phyloP scores from a whole-genome alignment of 1,284 basidiomycete species.

The Sporisorium sorghi region DNA sequence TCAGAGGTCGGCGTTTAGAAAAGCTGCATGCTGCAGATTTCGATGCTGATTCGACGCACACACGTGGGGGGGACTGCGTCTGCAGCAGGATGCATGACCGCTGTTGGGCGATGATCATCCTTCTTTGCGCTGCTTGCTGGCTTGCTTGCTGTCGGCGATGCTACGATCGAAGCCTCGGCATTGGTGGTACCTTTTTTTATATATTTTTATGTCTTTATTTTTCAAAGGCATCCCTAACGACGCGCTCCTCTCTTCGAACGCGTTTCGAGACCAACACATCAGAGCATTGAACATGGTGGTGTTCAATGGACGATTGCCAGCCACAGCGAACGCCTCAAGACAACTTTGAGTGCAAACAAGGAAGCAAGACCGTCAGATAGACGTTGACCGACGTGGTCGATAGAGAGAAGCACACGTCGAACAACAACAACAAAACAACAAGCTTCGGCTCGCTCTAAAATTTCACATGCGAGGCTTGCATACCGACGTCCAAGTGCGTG shows the following conservation, averaged over 20 bases:
- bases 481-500: neutral
- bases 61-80: constrained; percentile 1
- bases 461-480: constrained; percentile 1
- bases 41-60: constrained; percentile 9
- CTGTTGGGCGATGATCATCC: neutral
- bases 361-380: too few relatives aligned
- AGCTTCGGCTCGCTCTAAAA: neutral
- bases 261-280: neutral
- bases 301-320: too few relatives aligned
- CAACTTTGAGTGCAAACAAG: too few relatives aligned
- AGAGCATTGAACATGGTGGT: too few relatives aligned
- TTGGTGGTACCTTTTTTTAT: neutral
- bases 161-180: constrained; percentile 11
- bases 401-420: neutral
- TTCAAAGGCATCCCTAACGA: neutral
- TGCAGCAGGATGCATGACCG: constrained; percentile 5
- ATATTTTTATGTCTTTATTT: too few relatives aligned
- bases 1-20: constrained; percentile 1
- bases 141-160: constrained; percentile 1
- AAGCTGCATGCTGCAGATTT: constrained; percentile 1
- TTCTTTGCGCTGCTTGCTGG: neutral
- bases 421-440: neutral
- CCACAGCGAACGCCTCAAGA: too few relatives aligned
- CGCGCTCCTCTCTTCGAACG: neutral
- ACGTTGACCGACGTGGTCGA: neutral